phyloP scores from a whole-genome alignment of 108 stramenopile genomes.

The Cylindrotheca closterium region DNA sequence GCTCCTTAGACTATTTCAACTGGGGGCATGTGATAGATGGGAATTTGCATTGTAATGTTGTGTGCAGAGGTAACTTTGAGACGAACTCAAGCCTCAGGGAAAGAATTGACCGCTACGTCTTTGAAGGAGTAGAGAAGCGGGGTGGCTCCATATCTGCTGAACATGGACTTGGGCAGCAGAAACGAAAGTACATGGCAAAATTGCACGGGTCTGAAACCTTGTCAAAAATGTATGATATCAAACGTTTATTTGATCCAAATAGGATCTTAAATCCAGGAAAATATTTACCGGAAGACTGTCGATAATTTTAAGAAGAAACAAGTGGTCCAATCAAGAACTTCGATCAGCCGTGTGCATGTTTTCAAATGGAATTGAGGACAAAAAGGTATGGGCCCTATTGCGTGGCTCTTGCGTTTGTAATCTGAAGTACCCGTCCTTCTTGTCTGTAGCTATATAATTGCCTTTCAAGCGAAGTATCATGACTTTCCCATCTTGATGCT shows the following conservation, averaged over 20 bases:
- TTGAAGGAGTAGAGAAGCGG: conserved; percentile 58
- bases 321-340: too few species aligned
- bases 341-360: too few species aligned
- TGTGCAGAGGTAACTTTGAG: conserved; percentile 48
- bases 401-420: too few species aligned
- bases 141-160: conserved; percentile 98
- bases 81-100: conserved; percentile 30
- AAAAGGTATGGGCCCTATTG: too few species aligned
- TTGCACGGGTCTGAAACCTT: conserved; percentile 45
- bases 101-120: conserved; percentile 74
- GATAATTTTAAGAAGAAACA: too few species aligned
- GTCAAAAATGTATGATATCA: conserved; percentile 58
- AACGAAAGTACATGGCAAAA: conserved; percentile 49
- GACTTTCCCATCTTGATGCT: too few species aligned
- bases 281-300: too few species aligned
- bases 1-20: conserved; percentile 18
- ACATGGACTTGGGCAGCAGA: conserved; percentile 96
- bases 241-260: conserved; percentile 69
- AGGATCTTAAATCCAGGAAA: conserved; percentile 87
- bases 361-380: too few species aligned
- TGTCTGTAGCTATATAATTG: too few species aligned
- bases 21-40: conserved; percentile 95
- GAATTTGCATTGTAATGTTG: conserved; percentile 95
- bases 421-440: too few species aligned
- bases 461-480: too few species aligned